Evolutionary conservation across 176 grass and related monocot species (phyloP).

Genomic region (Cocos nucifera): DNA sequence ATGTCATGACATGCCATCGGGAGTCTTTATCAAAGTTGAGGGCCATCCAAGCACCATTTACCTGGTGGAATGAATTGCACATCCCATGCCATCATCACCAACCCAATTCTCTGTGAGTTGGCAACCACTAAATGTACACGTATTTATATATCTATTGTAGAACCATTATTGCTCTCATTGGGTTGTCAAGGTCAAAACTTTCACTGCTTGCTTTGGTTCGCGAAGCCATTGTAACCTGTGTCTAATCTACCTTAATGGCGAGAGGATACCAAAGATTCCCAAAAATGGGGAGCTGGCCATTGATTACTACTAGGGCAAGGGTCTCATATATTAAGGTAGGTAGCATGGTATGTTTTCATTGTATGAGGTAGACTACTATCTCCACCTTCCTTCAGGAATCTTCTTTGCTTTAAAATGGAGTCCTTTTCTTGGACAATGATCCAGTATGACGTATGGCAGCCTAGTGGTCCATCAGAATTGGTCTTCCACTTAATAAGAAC

Average conservation of each 20-base stretch:
- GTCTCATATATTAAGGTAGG: too few relatives aligned
- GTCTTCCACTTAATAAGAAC: not conserved
- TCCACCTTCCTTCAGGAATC: slow-evolving; percentile 24
- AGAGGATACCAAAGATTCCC: slow-evolving; percentile 24
- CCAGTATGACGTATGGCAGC: too few relatives aligned
- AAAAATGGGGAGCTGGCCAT: slow-evolving; percentile 15
- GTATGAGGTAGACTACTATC: not conserved
- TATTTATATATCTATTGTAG: too few relatives aligned
- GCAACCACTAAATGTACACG: not conserved
- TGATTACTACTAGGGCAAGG: too few relatives aligned
- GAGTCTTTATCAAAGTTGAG: too few relatives aligned
- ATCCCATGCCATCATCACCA: not conserved
- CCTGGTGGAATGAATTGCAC: not conserved
- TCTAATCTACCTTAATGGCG: slow-evolving; percentile 16
- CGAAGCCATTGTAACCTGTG: not conserved
- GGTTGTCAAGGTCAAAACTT: not conserved
- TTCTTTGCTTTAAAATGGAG: not conserved
- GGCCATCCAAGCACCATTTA: too few relatives aligned
- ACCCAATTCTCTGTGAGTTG: not conserved
- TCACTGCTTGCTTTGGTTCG: not conserved
- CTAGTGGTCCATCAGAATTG: not conserved
- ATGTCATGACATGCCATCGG: too few relatives aligned
- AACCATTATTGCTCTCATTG: too few relatives aligned
- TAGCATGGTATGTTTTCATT: not conserved
- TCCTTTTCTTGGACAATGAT: too few relatives aligned